A percentile compares a stretch with the other conserved stretches of the same genome.
phyloP scores from a whole-genome alignment of 495 filamentous ascomycete species.

The Podospora comata region DNA sequence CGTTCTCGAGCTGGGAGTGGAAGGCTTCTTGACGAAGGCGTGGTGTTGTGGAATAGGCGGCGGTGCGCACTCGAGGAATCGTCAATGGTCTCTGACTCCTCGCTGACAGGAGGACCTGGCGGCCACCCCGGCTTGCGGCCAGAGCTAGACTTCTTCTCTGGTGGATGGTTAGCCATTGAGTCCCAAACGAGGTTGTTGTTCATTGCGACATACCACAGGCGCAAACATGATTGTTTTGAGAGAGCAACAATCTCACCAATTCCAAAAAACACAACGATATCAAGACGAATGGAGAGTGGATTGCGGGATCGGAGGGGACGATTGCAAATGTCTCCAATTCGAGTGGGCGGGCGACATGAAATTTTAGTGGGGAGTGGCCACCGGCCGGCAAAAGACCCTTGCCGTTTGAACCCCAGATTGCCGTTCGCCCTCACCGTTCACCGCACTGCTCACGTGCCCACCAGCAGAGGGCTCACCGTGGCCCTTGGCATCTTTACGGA shows the following conservation, averaged over 20 bases:
- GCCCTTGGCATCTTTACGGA: neutral
- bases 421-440: neutral
- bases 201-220: constrained; percentile 24
- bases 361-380: constrained; percentile 11
- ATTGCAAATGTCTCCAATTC: constrained; percentile 13
- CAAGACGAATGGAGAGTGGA: neutral
- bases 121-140: constrained; percentile 26
- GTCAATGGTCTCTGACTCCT: constrained; percentile 13
- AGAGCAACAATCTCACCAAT: neutral
- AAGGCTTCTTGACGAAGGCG: constrained; percentile 28
- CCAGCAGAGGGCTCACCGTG: neutral
- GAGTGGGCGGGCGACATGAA: constrained; percentile 16
- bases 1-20: constrained; percentile 29
- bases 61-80: constrained; percentile 14
- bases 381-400: neutral
- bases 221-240: constrained; percentile 25
- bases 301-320: constrained; percentile 15
- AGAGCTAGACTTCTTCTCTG: constrained; percentile 34
- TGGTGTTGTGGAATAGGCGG: constrained; percentile 28
- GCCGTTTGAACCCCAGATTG: neutral
- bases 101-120: constrained; percentile 19
- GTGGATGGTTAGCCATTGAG: constrained; percentile 5
- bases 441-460: neutral
- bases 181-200: neutral
- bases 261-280: neutral